Conservation (phyloP, 768 basidiomycete species). For the Candolleomyces aberdarensis region DNA sequence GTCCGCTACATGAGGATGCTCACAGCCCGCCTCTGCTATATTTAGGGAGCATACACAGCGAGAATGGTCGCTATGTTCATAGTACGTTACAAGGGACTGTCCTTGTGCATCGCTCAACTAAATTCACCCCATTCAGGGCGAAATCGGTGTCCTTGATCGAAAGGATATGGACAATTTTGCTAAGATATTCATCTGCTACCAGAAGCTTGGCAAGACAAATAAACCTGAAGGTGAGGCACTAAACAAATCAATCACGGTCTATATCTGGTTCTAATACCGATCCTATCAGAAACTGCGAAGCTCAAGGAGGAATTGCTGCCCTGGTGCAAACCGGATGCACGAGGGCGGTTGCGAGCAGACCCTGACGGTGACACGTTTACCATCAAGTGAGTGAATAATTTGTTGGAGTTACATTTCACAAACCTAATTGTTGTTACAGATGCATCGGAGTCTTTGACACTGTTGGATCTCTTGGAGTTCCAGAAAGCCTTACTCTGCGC, state of each 20-base stretch:
- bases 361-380: conserved; percentile 48
- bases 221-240: conserved; percentile 39
- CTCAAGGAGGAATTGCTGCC: conserved; percentile 46
- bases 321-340: conserved; percentile 52
- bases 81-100: conserved; percentile 28
- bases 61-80: conserved; percentile 73
- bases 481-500: conserved; percentile 54
- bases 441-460: conserved; percentile 78
- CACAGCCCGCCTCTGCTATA: background rate
- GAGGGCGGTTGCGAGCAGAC: conserved; percentile 51
- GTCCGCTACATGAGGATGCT: background rate
- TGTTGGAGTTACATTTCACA: background rate
- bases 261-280: background rate
- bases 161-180: conserved; percentile 73
- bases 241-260: background rate
- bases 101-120: background rate
- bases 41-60: conserved; percentile 72
- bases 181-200: conserved; percentile 56
- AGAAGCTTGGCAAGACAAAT: conserved; percentile 55
- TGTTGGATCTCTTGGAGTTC: conserved; percentile 69
- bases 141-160: conserved; percentile 68
- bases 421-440: conserved; percentile 26
- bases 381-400: conserved; percentile 47
- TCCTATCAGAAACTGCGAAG: conserved; percentile 27
- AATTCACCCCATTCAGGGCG: conserved; percentile 40